Base-by-base conservation (phyloP, 2,329 filamentous ascomycete genomes). In the Meredithiella fracta region DNA sequence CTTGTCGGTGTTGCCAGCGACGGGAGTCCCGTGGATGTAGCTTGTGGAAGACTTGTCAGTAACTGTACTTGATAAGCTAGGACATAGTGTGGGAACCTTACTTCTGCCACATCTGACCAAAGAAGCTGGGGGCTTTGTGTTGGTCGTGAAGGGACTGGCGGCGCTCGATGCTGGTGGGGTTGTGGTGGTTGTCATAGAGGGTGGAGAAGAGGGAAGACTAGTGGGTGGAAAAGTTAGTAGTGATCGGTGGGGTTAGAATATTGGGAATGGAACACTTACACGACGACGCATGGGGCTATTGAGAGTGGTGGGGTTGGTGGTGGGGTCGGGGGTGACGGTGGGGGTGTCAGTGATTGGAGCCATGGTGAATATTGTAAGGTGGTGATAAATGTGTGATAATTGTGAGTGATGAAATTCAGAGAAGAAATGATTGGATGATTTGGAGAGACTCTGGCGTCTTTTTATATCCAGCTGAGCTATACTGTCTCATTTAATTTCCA, bases 31-130 rank as follows among this genome's bases (percentile, higher is more conserved):
- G 59, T 65, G 67, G 56, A 68, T 69, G 9, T 2, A 22, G 8
- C n/a, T 7, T 26, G 15, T 38, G 22, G 15, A 5, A 3, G 34
- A 58, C 8, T 4, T 2, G 20, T 44, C 57, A 59, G 60, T 23
- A 15, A 7, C 11, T 11, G 23, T 49, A 11, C 25, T 49, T 23
- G 3, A 9, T 7, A 23, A 1, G 7, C 23, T 17, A 3, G 14
- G 17, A 9, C 14, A 14, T 29, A 20, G 4, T 25, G 40, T 51
- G 8, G 20, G 31, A 26, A 49, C 8, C 44, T 49, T 65, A 80
- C 77, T 73, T 78, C 61, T 78, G 71, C 73, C 78, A 80, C 68
- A 79, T 71, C 59, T 72, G 69, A 55, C 73, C 74, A 53, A 80
- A 67, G 60, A 79, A 66, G 42, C 76, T 76, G 1, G 70, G 63